phyloP scores from a whole-genome alignment of 139 green algal species.

The Marvania coccoides region DNA sequence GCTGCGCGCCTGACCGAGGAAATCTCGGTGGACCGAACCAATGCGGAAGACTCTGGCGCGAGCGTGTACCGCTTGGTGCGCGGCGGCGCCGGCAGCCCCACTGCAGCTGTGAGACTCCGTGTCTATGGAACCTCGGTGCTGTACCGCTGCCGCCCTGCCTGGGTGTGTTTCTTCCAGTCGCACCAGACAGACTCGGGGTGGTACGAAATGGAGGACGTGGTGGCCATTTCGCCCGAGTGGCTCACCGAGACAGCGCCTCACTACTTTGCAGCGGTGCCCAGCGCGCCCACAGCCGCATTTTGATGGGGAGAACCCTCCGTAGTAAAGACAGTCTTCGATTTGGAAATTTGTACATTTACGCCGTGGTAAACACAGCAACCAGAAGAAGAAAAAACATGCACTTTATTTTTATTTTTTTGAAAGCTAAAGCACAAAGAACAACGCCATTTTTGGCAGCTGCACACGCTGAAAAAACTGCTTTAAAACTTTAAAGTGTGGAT shows the following conservation, averaged over 20 bases:
- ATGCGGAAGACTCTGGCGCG: slow-evolving; percentile 56
- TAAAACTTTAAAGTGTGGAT: too few relatives aligned
- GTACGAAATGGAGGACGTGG: slow-evolving; percentile 97
- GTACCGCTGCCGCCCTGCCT: slow-evolving; percentile 39
- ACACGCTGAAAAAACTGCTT: too few relatives aligned
- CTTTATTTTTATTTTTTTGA: too few relatives aligned
- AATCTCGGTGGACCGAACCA: slow-evolving; percentile 71
- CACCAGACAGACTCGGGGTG: slow-evolving; percentile 50
- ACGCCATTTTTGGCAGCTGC: too few relatives aligned
- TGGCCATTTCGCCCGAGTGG: slow-evolving; percentile 91
- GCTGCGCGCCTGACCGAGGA: slow-evolving; percentile 86
- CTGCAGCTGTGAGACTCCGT: slow-evolving; percentile 28
- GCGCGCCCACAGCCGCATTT: too few relatives aligned
- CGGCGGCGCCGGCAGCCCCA: slow-evolving; percentile 53
- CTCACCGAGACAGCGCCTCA: slow-evolving; percentile 93
- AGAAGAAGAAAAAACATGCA: too few relatives aligned
- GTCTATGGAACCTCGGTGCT: slow-evolving; percentile 57
- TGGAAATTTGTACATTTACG: too few relatives aligned
- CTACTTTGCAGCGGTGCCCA: slow-evolving; percentile 91
- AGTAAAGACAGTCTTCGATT: too few relatives aligned
- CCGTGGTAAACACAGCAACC: too few relatives aligned
- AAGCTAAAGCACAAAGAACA: too few relatives aligned
- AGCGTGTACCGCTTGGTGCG: slow-evolving; percentile 88
- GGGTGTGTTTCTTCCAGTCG: slow-evolving; percentile 44
- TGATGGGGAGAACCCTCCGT: too few relatives aligned